phyloP scores from a whole-genome alignment of 345 rosid genomes.

The Lenwebbia sp. region DNA sequence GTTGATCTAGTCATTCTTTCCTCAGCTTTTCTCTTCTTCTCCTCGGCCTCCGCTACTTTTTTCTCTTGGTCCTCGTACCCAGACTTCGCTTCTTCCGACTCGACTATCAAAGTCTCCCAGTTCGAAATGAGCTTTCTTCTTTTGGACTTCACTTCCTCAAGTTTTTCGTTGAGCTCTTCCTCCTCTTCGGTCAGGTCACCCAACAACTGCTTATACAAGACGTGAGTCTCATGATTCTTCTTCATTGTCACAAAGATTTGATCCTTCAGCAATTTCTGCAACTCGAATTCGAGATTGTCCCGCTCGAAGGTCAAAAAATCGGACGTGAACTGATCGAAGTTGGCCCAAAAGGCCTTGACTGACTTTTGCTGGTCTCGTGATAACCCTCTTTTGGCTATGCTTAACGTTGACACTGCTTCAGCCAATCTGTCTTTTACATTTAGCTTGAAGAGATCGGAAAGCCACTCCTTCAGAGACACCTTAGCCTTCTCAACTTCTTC shows the following conservation, averaged over 20 bases:
- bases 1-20: neutral
- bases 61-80: neutral
- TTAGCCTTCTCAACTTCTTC: constrained; percentile 2
- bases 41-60: constrained; percentile 4
- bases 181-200: neutral
- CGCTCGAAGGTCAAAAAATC: neutral
- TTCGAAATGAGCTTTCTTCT: neutral
- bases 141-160: neutral
- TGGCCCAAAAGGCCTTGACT: neutral
- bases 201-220: neutral
- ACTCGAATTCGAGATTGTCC: neutral
- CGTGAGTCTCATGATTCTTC: neutral
- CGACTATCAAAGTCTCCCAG: neutral
- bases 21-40: constrained; percentile 1
- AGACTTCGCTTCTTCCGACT: neutral
- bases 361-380: neutral
- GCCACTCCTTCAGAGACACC: neutral
- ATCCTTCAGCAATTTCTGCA: neutral
- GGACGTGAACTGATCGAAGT: neutral
- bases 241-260: neutral
- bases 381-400: neutral
- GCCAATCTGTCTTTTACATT: neutral
- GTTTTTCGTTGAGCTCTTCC: neutral
- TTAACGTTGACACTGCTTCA: neutral
- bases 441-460: neutral